Conservation (phyloP, 495 filamentous ascomycete species). For the Neurospora sp. region DNA sequence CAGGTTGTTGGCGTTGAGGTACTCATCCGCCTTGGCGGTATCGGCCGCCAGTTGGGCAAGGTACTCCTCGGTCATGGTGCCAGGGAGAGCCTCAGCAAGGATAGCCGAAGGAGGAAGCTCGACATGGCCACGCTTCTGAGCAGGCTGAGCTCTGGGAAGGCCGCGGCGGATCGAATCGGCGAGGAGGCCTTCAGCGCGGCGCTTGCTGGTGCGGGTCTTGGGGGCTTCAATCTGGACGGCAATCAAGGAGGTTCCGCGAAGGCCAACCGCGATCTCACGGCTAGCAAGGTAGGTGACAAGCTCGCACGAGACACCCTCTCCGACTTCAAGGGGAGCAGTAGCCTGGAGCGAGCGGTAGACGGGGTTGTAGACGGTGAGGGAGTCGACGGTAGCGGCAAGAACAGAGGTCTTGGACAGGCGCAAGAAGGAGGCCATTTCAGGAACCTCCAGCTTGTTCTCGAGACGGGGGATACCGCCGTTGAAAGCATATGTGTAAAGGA, state of each 20-base stretch:
- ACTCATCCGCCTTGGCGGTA: conserved; percentile 35
- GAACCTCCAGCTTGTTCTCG: conserved; percentile 27
- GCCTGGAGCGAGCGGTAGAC: conserved; percentile 56
- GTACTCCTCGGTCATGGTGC: conserved; percentile 26
- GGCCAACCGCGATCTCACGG: conserved; percentile 50
- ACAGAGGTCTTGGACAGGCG: conserved; percentile 42
- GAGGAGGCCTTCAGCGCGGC: conserved; percentile 54
- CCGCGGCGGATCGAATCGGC: conserved; percentile 63
- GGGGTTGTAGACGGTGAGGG: conserved; percentile 52
- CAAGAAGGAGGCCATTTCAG: conserved; percentile 38
- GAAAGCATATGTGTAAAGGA: conserved; percentile 43
- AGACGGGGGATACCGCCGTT: conserved; percentile 36
- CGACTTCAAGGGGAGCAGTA: conserved; percentile 32
- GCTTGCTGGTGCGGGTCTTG: conserved; percentile 46
- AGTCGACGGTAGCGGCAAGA: conserved; percentile 29
- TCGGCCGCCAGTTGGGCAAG: conserved; percentile 25
- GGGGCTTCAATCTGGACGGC: conserved; percentile 56
- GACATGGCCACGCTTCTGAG: conserved; percentile 2
- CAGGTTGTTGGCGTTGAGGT: conserved; percentile 33
- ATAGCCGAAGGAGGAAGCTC: conserved; percentile 16
- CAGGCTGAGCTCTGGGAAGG: conserved; percentile 17
- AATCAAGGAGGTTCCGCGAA: conserved; percentile 45
- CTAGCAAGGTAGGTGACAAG: conserved; percentile 55
- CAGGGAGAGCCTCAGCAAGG: conserved; percentile 30
- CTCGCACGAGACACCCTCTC: conserved; percentile 17